A percentile compares a stretch with the other conserved stretches of the same genome.
Conservation (phyloP, 768 basidiomycete species). For the Gymnopilus dilepis region DNA sequence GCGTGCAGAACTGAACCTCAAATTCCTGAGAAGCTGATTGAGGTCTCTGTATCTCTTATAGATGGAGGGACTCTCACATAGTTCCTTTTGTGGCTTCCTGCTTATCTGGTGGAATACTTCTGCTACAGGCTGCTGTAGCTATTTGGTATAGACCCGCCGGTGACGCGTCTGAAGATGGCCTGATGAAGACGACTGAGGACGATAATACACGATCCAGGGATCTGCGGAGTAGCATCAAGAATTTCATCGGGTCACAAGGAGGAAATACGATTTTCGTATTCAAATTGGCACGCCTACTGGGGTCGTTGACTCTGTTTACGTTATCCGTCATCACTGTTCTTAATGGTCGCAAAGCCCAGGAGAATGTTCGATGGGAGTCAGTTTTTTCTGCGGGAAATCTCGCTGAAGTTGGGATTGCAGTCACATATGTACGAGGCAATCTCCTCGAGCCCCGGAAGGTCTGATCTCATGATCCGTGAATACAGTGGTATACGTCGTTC, state of each 20-base stretch:
- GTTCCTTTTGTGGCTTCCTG: slow-evolving; percentile 6
- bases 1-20: background rate
- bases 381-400: background rate
- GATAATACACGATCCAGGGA: background rate
- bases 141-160: background rate
- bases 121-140: background rate
- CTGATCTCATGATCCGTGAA: background rate
- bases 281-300: slow-evolving; percentile 14
- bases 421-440: slow-evolving; percentile 16
- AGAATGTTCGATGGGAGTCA: background rate
- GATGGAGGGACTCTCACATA: slow-evolving; percentile 6
- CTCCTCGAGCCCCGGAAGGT: background rate
- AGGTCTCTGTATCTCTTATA: background rate
- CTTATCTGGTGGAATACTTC: slow-evolving; percentile 6
- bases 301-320: slow-evolving; percentile 14
- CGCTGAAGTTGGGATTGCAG: slow-evolving; percentile 4
- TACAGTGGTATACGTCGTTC: slow-evolving; percentile 19
- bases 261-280: slow-evolving; percentile 6
- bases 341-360: background rate
- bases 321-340: slow-evolving; percentile 6
- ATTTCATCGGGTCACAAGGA: slow-evolving; percentile 3
- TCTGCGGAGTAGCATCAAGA: background rate
- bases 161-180: background rate
- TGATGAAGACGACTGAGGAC: background rate
- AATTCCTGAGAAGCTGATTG: no score